Base-by-base conservation (phyloP, 2,329 filamentous ascomycete genomes). In the Biscogniauxia mediterranea region DNA sequence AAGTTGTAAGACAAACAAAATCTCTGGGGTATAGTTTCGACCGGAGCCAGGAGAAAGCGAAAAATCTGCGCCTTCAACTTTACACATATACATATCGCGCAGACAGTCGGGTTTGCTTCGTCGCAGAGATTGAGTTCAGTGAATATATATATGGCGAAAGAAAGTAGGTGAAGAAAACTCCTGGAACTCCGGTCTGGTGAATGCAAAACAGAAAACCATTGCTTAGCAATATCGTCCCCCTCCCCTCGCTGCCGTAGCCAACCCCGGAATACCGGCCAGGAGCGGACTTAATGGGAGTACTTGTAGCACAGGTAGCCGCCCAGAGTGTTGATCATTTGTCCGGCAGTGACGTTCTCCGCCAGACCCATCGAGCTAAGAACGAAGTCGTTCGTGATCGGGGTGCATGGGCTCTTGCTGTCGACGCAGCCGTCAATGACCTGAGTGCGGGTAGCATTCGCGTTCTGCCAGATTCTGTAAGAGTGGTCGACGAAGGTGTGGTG, bases 401-500 rank as follows among this genome's bases (percentile, higher is more conserved):
- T 68, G 64, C 71, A 73, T n/a, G 70, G 70, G 58, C 60, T 65
- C 46, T 58, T 62, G 8, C 53, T 51, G 9, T 70, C 68, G 20
- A 69, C 64, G 51, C 72, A 74, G 17, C 73, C 73, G 60, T 68
- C 66, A 61, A 74, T 70, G 46, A 66, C 67, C 8, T 65, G 68
- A n/a, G 64, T 65, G 42, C 71, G 71, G 53, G 68, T 62, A 1
- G 66, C 61, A 56, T 71, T 66, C 59, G 63, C 69, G 64, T 73
- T 71, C 64, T 76, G 72, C 73, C 74, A 76, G 55, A 69, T 66
- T 52, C 71, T 68, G 71, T 71, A 75, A 28, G 66, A 68, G 64
- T 70, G 73, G 67, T 76, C 74, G 63, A 76, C 65, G 63, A 74
- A 76, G 5, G 65, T 42, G 64, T 76, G 73, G 64, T 75, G 73